Conservation (phyloP, 179 eudicot genomes). For the Corrigiola litoralis region DNA sequence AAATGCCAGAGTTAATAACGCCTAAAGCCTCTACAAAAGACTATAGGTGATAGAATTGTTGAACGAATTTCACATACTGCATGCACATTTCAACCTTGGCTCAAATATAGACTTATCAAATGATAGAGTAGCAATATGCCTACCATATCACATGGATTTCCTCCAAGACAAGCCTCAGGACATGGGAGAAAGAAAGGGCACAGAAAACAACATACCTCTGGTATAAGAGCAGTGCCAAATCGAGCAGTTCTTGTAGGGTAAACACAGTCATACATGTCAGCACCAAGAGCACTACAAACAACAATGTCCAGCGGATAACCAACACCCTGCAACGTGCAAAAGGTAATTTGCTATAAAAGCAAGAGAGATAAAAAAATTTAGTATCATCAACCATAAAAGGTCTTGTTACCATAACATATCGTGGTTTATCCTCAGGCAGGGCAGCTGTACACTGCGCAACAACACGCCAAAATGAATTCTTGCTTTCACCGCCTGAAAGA, state of each 20-base stretch:
- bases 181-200: background rate
- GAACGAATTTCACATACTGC: background rate
- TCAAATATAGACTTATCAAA: background rate
- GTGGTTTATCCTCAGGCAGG: conserved; percentile 83
- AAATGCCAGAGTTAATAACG: background rate
- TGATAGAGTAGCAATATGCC: background rate
- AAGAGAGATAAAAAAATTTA: background rate
- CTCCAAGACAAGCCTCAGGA: background rate
- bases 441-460: conserved; percentile 95
- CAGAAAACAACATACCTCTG: conserved; percentile 44
- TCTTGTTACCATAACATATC: conserved; percentile 80
- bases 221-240: conserved; percentile 89
- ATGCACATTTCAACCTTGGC: background rate
- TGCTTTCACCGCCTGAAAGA: conserved; percentile 96
- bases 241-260: conserved; percentile 96
- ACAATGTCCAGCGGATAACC: conserved; percentile 92
- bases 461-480: conserved; percentile 93
- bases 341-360: background rate
- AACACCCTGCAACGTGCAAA: conserved; percentile 52
- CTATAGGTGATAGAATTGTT: background rate
- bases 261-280: conserved; percentile 95
- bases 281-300: conserved; percentile 93
- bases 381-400: background rate
- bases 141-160: background rate
- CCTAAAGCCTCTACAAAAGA: background rate